Conservation (phyloP, 495 filamentous ascomycete species). For the Tuber brumale region DNA sequence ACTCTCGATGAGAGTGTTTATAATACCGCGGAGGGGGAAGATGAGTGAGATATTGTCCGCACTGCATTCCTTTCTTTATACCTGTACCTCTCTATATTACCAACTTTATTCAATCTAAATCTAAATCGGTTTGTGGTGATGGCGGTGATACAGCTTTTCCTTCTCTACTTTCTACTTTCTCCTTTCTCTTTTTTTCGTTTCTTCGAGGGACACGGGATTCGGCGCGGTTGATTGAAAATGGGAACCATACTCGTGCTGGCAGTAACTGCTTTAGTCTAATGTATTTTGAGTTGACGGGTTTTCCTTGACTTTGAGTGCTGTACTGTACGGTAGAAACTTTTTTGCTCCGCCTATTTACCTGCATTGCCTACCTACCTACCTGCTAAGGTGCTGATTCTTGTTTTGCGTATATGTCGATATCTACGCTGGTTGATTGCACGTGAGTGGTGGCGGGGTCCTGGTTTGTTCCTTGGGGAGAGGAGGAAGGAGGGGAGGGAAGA, state of each 20-base stretch:
- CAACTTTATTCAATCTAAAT: neutral
- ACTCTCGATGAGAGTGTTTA: constrained; percentile 33
- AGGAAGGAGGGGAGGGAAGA: neutral
- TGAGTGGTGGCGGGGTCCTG: neutral
- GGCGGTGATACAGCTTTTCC: neutral
- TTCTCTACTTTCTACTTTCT: neutral
- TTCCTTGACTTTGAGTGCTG: neutral
- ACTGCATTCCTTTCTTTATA: neutral
- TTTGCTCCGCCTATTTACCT: neutral
- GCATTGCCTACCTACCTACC: neutral
- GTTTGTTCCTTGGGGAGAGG: neutral
- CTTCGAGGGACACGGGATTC: neutral
- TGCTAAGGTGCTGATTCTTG: neutral
- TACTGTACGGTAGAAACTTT: neutral
- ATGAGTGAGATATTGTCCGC: neutral
- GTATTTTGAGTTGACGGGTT: neutral
- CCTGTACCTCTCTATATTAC: neutral
- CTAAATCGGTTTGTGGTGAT: neutral
- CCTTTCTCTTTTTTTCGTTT: neutral
- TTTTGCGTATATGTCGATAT: neutral
- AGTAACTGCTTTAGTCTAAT: neutral
- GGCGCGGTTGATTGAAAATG: neutral
- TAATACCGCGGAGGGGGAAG: constrained; percentile 37
- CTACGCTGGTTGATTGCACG: neutral
- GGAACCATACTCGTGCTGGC: neutral